A percentile compares a stretch with the other conserved stretches of the same genome.
These are phyloP conservation scores for Graphiopsis chlorocephala DNA, from an alignment of 2,329 filamentous ascomycete species.

Conservation along the genomic window DNA sequence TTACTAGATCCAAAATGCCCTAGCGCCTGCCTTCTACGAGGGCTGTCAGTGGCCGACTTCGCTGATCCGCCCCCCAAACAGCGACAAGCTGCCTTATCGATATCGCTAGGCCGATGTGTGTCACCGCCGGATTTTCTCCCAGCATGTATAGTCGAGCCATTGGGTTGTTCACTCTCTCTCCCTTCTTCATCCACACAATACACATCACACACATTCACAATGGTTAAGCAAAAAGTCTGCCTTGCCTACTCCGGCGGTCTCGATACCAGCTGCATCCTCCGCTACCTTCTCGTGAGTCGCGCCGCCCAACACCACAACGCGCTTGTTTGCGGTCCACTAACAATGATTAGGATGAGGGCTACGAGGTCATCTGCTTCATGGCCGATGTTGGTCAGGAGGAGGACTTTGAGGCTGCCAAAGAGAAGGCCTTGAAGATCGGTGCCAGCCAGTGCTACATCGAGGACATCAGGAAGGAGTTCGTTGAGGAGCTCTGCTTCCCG, in stretches of 20 bases:
- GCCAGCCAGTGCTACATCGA: conserved; percentile 61
- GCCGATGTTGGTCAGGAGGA: conserved; percentile 64
- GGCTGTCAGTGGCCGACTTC: not conserved
- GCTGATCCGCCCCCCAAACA: not conserved
- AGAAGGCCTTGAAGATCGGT: conserved; percentile 69
- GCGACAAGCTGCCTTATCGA: not conserved
- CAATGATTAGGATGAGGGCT: conserved; percentile 47
- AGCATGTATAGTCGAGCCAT: conserved; percentile 7
- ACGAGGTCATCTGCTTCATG: conserved; percentile 65
- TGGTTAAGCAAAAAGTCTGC: conserved; percentile 47
- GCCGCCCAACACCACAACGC: not conserved
- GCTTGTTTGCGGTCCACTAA: conserved; percentile 22
- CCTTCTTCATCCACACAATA: not conserved
- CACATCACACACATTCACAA: conserved; percentile 22
- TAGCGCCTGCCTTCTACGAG: not conserved
- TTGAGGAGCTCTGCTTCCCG: conserved; percentile 76
- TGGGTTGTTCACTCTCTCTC: not conserved
- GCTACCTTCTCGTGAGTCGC: conserved; percentile 38
- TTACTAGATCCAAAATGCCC: not conserved
- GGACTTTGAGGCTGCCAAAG: conserved; percentile 69
- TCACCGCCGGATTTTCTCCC: conserved; percentile 11
- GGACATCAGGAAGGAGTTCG: conserved; percentile 67
- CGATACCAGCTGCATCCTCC: conserved; percentile 58
- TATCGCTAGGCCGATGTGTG: not conserved
- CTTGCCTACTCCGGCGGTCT: conserved; percentile 55